Conservation (phyloP, 164 flowering plant genomes). For the Buxus sempervirens region DNA sequence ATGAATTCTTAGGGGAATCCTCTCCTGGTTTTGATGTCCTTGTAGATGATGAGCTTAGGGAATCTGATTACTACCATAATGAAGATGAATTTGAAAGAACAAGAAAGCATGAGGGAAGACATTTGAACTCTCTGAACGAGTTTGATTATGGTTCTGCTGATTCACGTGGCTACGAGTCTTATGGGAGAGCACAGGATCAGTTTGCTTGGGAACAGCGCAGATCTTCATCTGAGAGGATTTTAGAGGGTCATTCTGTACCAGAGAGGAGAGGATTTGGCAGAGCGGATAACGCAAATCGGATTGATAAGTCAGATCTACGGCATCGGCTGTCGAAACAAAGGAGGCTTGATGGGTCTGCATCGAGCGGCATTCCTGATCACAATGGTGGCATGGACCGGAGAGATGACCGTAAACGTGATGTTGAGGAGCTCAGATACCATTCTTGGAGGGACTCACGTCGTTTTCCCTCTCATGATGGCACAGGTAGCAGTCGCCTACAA, state of each 20-base stretch:
- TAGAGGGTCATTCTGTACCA: constrained; percentile 23
- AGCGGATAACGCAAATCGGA: constrained; percentile 41
- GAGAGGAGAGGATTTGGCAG: constrained; percentile 48
- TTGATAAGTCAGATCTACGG: constrained; percentile 55
- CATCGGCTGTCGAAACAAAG: constrained; percentile 59
- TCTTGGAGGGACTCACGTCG: constrained; percentile 37
- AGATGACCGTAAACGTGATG: constrained; percentile 28
- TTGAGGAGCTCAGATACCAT: constrained; percentile 34
- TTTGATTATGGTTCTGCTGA: constrained; percentile 41
- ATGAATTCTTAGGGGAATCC: constrained; percentile 66
- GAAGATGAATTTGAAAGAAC: constrained; percentile 54
- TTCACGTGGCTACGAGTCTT: constrained; percentile 45
- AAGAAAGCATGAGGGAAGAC: constrained; percentile 42
- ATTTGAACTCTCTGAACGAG: constrained; percentile 32
- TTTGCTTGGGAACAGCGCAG: constrained; percentile 43
- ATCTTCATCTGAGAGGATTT: constrained; percentile 28
- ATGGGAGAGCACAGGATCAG: constrained; percentile 45
- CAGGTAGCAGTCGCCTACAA: constrained; percentile 56
- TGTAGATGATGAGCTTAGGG: constrained; percentile 69
- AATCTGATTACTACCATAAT: constrained; percentile 54
- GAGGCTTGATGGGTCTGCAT: constrained; percentile 59
- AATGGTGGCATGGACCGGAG: constrained; percentile 21
- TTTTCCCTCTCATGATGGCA: constrained; percentile 34
- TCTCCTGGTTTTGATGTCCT: constrained; percentile 99
- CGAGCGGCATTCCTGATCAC: constrained; percentile 46